Conservation (phyloP, 495 filamentous ascomycete species). For the Copromyces sp. region DNA sequence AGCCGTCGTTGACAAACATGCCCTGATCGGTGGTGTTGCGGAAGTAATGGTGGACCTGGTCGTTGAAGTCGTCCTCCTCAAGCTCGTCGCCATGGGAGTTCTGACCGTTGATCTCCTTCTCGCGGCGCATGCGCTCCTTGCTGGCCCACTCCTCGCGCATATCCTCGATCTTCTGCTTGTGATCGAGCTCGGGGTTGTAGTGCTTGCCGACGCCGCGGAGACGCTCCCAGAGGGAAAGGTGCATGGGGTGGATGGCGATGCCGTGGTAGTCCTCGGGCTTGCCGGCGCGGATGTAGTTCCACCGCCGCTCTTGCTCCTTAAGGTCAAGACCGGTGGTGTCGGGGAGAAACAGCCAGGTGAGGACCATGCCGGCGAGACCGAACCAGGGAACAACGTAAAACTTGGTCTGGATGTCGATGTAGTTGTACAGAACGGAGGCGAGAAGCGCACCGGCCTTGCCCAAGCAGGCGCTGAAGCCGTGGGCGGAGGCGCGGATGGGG, state of each 20-base stretch:
- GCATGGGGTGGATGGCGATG: slow-evolving; percentile 74
- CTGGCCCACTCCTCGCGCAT: slow-evolving; percentile 44
- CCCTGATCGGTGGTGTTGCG: slow-evolving; percentile 10
- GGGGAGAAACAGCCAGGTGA: slow-evolving; percentile 74
- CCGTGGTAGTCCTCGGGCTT: slow-evolving; percentile 75
- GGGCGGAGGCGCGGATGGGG: slow-evolving; percentile 78
- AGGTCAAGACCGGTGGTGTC: slow-evolving; percentile 89
- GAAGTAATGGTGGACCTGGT: slow-evolving; percentile 36
- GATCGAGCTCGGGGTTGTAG: slow-evolving; percentile 72
- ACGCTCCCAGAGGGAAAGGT: slow-evolving; percentile 76
- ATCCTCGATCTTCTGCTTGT: slow-evolving; percentile 68
- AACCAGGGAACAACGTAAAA: slow-evolving; percentile 92
- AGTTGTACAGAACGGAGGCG: slow-evolving; percentile 80
- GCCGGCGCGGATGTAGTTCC: slow-evolving; percentile 66
- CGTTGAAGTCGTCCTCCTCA: slow-evolving; percentile 31
- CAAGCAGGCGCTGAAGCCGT: slow-evolving; percentile 76
- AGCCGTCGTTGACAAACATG: neutral
- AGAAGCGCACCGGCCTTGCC: slow-evolving; percentile 78
- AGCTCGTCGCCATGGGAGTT: slow-evolving; percentile 11
- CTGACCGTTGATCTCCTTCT: slow-evolving; percentile 17
- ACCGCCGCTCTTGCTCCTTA: slow-evolving; percentile 88
- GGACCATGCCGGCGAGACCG: slow-evolving; percentile 66
- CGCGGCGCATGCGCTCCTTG: slow-evolving; percentile 19
- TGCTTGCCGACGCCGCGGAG: slow-evolving; percentile 56
- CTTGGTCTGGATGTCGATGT: slow-evolving; percentile 65